Base-by-base conservation (phyloP, 2,329 filamentous ascomycete species). In the Mycosphaerella arachidis region DNA sequence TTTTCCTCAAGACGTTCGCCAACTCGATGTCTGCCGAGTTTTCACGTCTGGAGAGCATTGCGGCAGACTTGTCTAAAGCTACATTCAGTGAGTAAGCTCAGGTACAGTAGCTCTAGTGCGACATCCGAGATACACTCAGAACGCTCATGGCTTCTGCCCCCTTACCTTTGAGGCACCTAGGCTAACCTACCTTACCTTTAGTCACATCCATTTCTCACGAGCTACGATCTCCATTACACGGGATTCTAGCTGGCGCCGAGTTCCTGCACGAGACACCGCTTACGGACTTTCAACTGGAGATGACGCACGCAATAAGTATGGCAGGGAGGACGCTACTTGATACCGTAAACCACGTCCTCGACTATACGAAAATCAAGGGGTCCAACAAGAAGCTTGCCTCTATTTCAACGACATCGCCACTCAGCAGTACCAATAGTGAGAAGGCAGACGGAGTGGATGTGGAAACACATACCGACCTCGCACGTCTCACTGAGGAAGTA, bases 1-100 rank as follows among this genome's bases (percentile, higher is more conserved):
- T 72, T 29, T 73, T 75, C 46, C 55, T 72, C 1, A 67, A 72
- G 31, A 70, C 74, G 6, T 78, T 78, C 58, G 72, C 71, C 12
- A 72, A 74, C 58, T 76, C 69, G 48, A 63, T 77, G 37, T 74
- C 72, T 64, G 72, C 71, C 10, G 72, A 77, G 58, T 58, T 77
- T n/a, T 66, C 70, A 18, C 65, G 75, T 6, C 67, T 78, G 10
- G 72, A 73, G n/a, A 74, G 72, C 4, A 55, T 75, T 3, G 72
- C 72, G 7, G 70, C 75, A 6, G 78, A 81, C 29, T 74, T 76
- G 61, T 75, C 78, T n/a, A 83, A 84, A 58, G 75, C 76, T 1
- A 79, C 80, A 4, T 80, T 83, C 45, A 77, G 24, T 24, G 24
- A 24, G 24, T 24, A 24, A 24, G 24, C 24, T 24, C 24, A 24